Percentiles rank a stretch among this genome's conserved stretches.
phyloP scores from a whole-genome alignment of 352 stramenopile genomes.

The Hyaloperonospora arabidopsidis region DNA sequence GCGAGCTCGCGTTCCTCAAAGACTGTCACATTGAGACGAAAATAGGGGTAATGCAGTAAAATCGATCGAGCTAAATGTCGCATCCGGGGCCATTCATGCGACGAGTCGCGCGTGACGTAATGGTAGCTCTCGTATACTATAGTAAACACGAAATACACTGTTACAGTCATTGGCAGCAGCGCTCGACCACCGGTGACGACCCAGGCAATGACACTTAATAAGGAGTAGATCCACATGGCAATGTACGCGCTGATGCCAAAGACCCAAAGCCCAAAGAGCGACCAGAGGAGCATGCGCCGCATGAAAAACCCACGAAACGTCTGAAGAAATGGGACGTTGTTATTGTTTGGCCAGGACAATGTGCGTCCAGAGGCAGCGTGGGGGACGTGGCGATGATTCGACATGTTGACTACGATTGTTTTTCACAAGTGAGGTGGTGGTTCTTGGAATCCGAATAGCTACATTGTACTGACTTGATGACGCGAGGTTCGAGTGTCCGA shows the following conservation, averaged over 20 bases:
- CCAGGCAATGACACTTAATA: slow-evolving; percentile 3
- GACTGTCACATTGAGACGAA: slow-evolving; percentile 33
- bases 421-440: too few species aligned
- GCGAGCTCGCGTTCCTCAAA: slow-evolving; percentile 34
- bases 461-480: too few species aligned
- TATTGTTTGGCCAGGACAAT: too few species aligned
- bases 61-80: slow-evolving; percentile 23
- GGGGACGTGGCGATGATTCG: too few species aligned
- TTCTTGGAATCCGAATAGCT: too few species aligned
- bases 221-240: slow-evolving; percentile 12
- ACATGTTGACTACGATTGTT: too few species aligned
- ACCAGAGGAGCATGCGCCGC: not conserved
- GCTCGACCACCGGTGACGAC: slow-evolving; percentile 8
- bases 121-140: slow-evolving; percentile 45
- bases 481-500: too few species aligned
- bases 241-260: too few species aligned
- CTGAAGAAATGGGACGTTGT: too few species aligned
- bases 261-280: too few species aligned
- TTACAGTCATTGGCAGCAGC: slow-evolving; percentile 14
- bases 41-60: slow-evolving; percentile 51
- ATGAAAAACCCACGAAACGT: not conserved
- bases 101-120: slow-evolving; percentile 15
- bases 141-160: slow-evolving; percentile 29
- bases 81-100: slow-evolving; percentile 39
- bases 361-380: too few species aligned